Evolutionary conservation across 2,329 filamentous ascomycete genomes (phyloP).

Genomic region (Grosmannia clavigera): DNA sequence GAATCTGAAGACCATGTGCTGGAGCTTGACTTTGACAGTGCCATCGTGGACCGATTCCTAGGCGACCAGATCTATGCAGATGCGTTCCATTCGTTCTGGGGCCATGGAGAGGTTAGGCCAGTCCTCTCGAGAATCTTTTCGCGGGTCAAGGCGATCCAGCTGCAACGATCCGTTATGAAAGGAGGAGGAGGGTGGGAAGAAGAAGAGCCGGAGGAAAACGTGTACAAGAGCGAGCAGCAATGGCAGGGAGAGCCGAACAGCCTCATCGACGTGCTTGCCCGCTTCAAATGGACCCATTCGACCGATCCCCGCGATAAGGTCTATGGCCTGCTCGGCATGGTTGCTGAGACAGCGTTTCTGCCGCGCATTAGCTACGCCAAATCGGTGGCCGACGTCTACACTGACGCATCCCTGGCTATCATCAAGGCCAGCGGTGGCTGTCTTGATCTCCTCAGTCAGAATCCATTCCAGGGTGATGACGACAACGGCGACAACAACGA

Average conservation of each 20-base stretch:
- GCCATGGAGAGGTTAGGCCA: conserved; percentile 1
- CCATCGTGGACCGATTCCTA: conserved; percentile 4
- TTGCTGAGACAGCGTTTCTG: background rate
- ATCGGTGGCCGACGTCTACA: conserved; percentile 1
- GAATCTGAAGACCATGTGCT: background rate
- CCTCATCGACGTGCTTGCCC: conserved; percentile 6
- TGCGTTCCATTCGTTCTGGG: conserved; percentile 3
- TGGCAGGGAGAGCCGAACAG: background rate
- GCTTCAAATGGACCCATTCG: conserved; percentile 2
- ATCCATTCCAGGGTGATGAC: background rate
- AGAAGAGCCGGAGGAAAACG: background rate
- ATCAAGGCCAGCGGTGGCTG: conserved; percentile 3
- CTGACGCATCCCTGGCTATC: conserved; percentile 5
- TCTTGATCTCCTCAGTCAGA: conserved; percentile 7
- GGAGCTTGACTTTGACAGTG: conserved; percentile 5
- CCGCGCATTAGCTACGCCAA: conserved; percentile 5
- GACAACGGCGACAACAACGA: background rate
- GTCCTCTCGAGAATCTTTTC: background rate
- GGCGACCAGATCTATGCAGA: background rate
- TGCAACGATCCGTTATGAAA: background rate
- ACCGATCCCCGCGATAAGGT: conserved; percentile 10
- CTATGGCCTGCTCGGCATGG: conserved; percentile 8
- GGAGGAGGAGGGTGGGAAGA: no score
- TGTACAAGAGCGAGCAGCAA: background rate
- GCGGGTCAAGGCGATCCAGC: conserved; percentile 1